phyloP scores from a whole-genome alignment of 2,329 filamentous ascomycete species.

The Polytolypa hystricis region DNA sequence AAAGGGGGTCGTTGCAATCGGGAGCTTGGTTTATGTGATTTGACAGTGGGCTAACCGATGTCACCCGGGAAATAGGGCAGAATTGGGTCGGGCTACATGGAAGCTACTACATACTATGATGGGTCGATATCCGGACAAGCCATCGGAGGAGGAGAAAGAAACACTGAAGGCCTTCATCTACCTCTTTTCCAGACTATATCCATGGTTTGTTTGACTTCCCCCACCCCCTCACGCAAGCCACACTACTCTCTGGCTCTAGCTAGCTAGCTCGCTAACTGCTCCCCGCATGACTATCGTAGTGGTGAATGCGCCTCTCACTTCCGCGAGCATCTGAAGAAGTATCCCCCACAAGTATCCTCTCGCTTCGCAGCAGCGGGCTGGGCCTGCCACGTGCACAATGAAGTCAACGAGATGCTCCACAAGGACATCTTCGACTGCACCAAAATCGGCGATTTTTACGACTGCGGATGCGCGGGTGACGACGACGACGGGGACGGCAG shows the following conservation, averaged over 20 bases:
- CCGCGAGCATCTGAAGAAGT: constrained; percentile 48
- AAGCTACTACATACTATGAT: constrained; percentile 57
- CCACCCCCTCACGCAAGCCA: neutral
- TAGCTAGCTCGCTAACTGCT: neutral
- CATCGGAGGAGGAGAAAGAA: constrained; percentile 48
- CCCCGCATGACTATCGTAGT: constrained; percentile 22
- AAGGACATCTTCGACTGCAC: constrained; percentile 54
- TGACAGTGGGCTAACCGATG: constrained; percentile 5
- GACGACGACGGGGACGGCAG: constrained; percentile 22
- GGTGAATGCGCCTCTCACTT: constrained; percentile 58
- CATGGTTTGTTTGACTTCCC: constrained; percentile 45
- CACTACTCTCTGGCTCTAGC: neutral
- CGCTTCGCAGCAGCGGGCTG: constrained; percentile 52
- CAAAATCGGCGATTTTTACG: constrained; percentile 55
- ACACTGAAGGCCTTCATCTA: constrained; percentile 51
- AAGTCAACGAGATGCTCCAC: constrained; percentile 51
- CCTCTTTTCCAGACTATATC: constrained; percentile 54
- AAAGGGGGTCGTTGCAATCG: too few relatives aligned
- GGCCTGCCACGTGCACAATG: constrained; percentile 57
- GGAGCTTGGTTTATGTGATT: neutral
- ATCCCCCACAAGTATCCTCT: constrained; percentile 53
- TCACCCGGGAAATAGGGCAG: constrained; percentile 35
- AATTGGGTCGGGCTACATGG: constrained; percentile 55
- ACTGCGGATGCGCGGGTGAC: constrained; percentile 53
- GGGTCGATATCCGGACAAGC: constrained; percentile 53